A percentile compares a stretch with the other conserved stretches of the same genome.
Evolutionary conservation across 805 yeast genomes (phyloP).

Genomic region (Starmera dryadoides): DNA sequence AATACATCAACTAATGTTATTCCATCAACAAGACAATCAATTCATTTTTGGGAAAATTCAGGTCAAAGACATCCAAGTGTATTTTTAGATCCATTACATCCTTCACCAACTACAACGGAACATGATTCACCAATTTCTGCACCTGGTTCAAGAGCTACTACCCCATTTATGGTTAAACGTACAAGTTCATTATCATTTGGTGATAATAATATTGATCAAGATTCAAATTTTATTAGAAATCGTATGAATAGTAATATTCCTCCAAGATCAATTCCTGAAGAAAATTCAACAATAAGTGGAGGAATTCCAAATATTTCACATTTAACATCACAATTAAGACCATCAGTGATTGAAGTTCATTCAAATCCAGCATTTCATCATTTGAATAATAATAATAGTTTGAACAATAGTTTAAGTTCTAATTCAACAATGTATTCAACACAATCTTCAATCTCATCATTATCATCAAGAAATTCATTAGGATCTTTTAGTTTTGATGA

Average conservation of each 20-base stretch:
- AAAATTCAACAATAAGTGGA: constrained; percentile 1
- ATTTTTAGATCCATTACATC: constrained; percentile 18
- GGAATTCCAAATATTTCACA: constrained; percentile 11
- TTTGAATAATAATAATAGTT: constrained; percentile 1
- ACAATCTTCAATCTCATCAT: constrained; percentile 18
- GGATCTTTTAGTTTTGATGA: neutral
- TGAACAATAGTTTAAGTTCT: constrained; percentile 16
- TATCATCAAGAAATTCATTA: constrained; percentile 16
- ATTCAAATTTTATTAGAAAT: too few species aligned
- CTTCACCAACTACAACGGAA: constrained; percentile 4
- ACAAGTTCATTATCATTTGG: too few species aligned
- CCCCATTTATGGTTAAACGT: too few species aligned
- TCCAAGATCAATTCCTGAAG: constrained; percentile 17
- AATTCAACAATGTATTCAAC: constrained; percentile 14
- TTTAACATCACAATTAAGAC: constrained; percentile 16
- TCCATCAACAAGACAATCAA: constrained; percentile 13
- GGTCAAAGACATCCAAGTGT: constrained; percentile 18
- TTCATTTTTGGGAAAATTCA: constrained; percentile 19
- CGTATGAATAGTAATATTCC: too few species aligned
- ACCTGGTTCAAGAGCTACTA: constrained; percentile 1
- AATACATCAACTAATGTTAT: too few species aligned
- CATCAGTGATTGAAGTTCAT: constrained; percentile 15
- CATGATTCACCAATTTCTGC: constrained; percentile 4
- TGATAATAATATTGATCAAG: too few species aligned
- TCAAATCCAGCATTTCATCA: neutral